A percentile compares a stretch with the other conserved stretches of the same genome.
phyloP scores from a whole-genome alignment of 306 rosid genomes.

The Biancaea sappan region DNA sequence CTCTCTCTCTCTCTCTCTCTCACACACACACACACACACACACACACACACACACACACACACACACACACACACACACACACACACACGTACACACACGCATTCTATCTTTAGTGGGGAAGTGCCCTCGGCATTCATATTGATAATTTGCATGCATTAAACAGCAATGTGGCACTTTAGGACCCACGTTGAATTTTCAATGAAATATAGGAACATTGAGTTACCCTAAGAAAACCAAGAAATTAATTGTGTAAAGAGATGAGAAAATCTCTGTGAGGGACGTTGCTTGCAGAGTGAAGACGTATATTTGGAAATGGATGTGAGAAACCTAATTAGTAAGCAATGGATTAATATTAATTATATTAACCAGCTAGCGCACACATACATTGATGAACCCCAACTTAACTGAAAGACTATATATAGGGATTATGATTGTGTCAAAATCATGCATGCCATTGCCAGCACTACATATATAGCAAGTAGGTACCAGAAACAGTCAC shows the following conservation, averaged over 20 bases:
- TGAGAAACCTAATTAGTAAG: not conserved
- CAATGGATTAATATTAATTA: not conserved
- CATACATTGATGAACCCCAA: not conserved
- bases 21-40: no score
- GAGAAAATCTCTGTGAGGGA: not conserved
- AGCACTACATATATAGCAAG: not conserved
- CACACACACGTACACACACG: no score
- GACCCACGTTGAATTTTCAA: not conserved
- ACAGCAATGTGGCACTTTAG: not conserved
- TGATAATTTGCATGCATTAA: conserved; percentile 27
- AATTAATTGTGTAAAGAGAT: not conserved
- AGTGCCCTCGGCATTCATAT: conserved; percentile 18
- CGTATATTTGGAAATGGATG: no score
- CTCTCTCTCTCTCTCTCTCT: conserved; percentile 26
- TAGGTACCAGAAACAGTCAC: conserved; percentile 29
- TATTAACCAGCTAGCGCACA: not conserved
- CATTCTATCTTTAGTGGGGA: conserved; percentile 18
- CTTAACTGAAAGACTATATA: not conserved
- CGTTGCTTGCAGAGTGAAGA: no score
- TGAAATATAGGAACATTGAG: not conserved
- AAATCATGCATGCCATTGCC: not conserved
- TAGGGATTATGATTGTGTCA: not conserved
- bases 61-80: no score
- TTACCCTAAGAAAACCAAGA: not conserved
- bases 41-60: no score